phyloP scores from a whole-genome alignment of 2,329 filamentous ascomycete genomes.

The Aspergillus piperis region DNA sequence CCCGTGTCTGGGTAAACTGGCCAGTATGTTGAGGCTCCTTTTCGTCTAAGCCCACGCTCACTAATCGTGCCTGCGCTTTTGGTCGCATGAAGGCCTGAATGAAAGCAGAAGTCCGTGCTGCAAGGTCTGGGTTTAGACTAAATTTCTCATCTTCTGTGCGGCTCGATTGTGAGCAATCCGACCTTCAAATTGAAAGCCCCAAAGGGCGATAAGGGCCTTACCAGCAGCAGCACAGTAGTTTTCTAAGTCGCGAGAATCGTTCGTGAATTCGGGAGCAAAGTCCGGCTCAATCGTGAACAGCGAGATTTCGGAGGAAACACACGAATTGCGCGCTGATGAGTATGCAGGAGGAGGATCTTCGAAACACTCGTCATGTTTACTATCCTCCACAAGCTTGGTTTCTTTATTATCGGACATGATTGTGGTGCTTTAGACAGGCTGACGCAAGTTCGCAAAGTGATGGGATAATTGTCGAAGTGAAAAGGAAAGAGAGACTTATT shows the following conservation, averaged over 20 bases:
- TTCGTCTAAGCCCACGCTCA: neutral
- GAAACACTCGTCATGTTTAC: neutral
- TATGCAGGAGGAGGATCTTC: conserved; percentile 2
- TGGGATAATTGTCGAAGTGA: too few relatives aligned
- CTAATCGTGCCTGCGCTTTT: neutral
- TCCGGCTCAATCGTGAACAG: neutral
- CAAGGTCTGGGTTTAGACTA: neutral
- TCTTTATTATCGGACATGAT: too few relatives aligned
- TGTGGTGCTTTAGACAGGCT: too few relatives aligned
- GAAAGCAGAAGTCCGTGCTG: conserved; percentile 2
- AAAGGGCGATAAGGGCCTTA: neutral
- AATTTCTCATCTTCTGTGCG: neutral
- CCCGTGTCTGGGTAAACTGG: neutral
- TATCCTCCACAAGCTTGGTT: neutral
- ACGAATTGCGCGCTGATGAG: neutral
- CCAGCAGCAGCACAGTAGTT: neutral
- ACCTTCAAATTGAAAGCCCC: neutral
- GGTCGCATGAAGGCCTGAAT: conserved; percentile 4
- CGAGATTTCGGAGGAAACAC: conserved; percentile 1
- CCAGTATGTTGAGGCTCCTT: neutral
- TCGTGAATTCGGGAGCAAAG: neutral
- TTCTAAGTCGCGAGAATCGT: neutral
- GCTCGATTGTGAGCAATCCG: too few relatives aligned
- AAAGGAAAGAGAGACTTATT: too few relatives aligned
- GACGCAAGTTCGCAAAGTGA: too few relatives aligned